Evolutionary conservation across 306 rosid genomes (phyloP).

Genomic region (Glycine latifolia): DNA sequence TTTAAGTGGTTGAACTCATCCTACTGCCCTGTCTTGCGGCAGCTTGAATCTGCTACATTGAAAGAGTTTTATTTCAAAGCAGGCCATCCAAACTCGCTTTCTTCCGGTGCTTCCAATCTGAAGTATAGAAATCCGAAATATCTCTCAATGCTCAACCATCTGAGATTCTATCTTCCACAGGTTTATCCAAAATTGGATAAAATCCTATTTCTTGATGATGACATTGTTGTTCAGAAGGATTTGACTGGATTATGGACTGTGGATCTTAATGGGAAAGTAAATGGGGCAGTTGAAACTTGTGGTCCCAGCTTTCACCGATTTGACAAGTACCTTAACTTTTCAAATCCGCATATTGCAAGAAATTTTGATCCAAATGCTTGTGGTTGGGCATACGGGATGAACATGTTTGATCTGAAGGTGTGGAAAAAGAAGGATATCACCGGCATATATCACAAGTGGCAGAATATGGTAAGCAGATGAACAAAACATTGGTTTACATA

Average conservation of each 20-base stretch:
- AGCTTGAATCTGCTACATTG: constrained; percentile 94
- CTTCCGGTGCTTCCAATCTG: constrained; percentile 84
- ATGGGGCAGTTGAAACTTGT: constrained; percentile 98
- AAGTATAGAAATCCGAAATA: constrained; percentile 98
- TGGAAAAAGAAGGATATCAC: constrained; percentile 94
- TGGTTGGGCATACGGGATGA: constrained; percentile 99
- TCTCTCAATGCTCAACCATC: constrained; percentile 96
- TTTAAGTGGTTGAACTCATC: constrained; percentile 97
- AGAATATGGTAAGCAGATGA: constrained; percentile 84
- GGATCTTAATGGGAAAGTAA: constrained; percentile 87
- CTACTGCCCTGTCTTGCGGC: constrained; percentile 93
- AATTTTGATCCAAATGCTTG: constrained; percentile 92
- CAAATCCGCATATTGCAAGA: constrained; percentile 87
- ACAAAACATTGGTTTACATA: constrained; percentile 37
- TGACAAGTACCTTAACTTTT: constrained; percentile 93
- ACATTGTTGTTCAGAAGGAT: constrained; percentile 98
- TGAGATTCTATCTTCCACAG: constrained; percentile 96
- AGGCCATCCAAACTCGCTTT: constrained; percentile 73
- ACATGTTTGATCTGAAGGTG: constrained; percentile 87
- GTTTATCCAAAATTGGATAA: constrained; percentile 92
- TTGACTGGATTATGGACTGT: constrained; percentile 83
- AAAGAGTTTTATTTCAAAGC: constrained; percentile 95
- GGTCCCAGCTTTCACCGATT: constrained; percentile 92
- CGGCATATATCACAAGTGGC: constrained; percentile 98
- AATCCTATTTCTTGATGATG: constrained; percentile 94